Percentiles rank a stretch among this genome's conserved stretches.
phyloP scores from a whole-genome alignment of 768 basidiomycete species.

The Lactifluus echinatus region DNA sequence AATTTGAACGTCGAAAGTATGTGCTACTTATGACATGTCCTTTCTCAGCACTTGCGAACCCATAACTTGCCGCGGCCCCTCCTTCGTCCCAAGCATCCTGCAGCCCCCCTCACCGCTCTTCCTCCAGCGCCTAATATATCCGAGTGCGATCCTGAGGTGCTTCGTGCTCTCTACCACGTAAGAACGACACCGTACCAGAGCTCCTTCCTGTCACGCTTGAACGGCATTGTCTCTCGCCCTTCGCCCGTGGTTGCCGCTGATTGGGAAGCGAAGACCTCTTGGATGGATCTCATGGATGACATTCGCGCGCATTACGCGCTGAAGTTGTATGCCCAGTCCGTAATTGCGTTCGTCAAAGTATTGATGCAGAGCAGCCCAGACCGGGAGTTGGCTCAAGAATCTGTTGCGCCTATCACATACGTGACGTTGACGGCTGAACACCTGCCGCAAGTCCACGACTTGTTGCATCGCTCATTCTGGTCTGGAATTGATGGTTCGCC shows the following conservation, averaged over 20 bases:
- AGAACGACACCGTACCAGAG: slow-evolving; percentile 52
- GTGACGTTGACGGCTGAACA: slow-evolving; percentile 49
- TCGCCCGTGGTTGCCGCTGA: slow-evolving; percentile 48
- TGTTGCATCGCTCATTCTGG: slow-evolving; percentile 66
- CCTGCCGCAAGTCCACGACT: slow-evolving; percentile 61
- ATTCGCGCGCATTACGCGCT: slow-evolving; percentile 55
- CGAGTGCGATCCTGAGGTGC: slow-evolving; percentile 26
- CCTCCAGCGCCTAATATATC: slow-evolving; percentile 24
- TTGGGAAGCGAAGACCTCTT: slow-evolving; percentile 63
- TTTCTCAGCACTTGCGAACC: slow-evolving; percentile 20
- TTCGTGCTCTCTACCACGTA: slow-evolving; percentile 49
- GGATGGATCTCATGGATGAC: slow-evolving; percentile 71
- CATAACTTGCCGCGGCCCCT: slow-evolving; percentile 13
- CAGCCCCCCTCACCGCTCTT: slow-evolving; percentile 30
- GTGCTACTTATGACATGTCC: background rate
- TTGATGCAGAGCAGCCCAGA: slow-evolving; percentile 39
- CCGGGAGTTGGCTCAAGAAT: slow-evolving; percentile 36
- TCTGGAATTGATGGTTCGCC: slow-evolving; percentile 60
- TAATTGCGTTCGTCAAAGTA: slow-evolving; percentile 6
- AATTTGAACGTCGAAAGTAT: background rate
- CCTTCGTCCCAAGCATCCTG: slow-evolving; percentile 11
- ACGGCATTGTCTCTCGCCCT: slow-evolving; percentile 32
- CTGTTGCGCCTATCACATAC: slow-evolving; percentile 51
- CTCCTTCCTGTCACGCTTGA: slow-evolving; percentile 60
- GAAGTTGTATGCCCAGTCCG: slow-evolving; percentile 41